Conservation (phyloP, 345 rosid genomes). For the Salix exigua region DNA sequence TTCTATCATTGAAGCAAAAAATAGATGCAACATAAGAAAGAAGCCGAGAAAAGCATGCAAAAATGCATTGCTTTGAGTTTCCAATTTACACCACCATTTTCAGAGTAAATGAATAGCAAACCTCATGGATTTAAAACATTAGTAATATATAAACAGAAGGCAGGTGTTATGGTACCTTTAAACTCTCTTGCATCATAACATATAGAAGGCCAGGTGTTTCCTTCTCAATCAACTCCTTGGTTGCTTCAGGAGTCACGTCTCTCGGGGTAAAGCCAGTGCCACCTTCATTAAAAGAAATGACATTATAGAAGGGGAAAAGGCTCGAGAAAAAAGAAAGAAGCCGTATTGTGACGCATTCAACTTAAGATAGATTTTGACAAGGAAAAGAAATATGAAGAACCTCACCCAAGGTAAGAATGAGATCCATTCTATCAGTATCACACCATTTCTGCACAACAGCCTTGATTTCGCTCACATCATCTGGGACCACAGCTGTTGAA, state of each 20-base stretch:
- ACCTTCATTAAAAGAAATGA: constrained; percentile 41
- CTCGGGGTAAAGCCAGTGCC: constrained; percentile 96
- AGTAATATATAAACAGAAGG: background rate
- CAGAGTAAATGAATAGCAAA: too few relatives aligned
- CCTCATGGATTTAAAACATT: too few relatives aligned
- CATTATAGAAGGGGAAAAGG: background rate
- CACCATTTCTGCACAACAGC: constrained; percentile 70
- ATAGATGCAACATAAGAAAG: too few relatives aligned
- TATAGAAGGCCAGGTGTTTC: constrained; percentile 87
- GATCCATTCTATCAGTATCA: constrained; percentile 70
- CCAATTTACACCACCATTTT: too few relatives aligned
- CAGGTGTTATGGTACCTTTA: constrained; percentile 50
- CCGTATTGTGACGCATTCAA: background rate
- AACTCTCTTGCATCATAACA: constrained; percentile 95
- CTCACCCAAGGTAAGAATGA: constrained; percentile 82
- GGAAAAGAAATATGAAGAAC: constrained; percentile 5
- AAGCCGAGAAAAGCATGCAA: too few relatives aligned
- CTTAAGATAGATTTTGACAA: background rate
- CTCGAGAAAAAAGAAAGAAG: background rate
- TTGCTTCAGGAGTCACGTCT: constrained; percentile 97
- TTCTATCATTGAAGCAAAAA: too few relatives aligned
- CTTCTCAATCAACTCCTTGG: constrained; percentile 72
- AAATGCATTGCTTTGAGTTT: too few relatives aligned
- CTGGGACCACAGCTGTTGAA: constrained; percentile 72
- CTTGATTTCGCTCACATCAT: constrained; percentile 68